Conservation (phyloP, 2,329 filamentous ascomycete genomes). For the Pseudogymnoascus sp. region DNA sequence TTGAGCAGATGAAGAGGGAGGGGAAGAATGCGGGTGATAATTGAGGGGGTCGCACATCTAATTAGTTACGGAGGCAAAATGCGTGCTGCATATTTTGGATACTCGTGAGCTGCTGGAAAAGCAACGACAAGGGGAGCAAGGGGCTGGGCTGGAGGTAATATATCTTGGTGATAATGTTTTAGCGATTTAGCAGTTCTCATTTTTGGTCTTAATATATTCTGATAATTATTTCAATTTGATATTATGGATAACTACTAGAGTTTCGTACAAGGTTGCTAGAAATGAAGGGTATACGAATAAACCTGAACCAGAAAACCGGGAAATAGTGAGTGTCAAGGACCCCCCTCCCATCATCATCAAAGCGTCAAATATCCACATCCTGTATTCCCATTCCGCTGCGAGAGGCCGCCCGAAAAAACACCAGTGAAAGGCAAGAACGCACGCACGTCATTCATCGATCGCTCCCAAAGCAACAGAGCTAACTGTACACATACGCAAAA, state of each 20-base stretch:
- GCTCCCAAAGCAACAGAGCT: neutral
- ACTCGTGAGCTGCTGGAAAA: neutral
- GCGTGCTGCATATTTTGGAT: neutral
- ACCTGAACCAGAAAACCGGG: neutral
- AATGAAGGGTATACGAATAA: slow-evolving; percentile 5
- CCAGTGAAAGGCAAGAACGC: neutral
- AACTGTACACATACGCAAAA: neutral
- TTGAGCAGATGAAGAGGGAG: slow-evolving; percentile 15
- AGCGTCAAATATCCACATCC: neutral
- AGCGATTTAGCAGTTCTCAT: neutral
- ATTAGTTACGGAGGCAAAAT: too few relatives aligned
- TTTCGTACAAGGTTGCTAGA: neutral
- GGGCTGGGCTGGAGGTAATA: neutral
- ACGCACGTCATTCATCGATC: neutral
- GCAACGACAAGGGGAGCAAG: neutral
- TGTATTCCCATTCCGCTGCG: neutral
- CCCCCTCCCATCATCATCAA: neutral
- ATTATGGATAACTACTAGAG: neutral
- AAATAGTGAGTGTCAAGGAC: neutral
- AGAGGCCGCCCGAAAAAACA: neutral
- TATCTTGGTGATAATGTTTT: neutral
- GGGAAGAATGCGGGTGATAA: neutral
- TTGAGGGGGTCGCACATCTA: too few relatives aligned
- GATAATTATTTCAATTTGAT: too few relatives aligned
- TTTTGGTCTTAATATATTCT: neutral